Evolutionary conservation across 2,329 filamentous ascomycete genomes (phyloP).

Genomic region (Colletotrichum ledebouriae): DNA sequence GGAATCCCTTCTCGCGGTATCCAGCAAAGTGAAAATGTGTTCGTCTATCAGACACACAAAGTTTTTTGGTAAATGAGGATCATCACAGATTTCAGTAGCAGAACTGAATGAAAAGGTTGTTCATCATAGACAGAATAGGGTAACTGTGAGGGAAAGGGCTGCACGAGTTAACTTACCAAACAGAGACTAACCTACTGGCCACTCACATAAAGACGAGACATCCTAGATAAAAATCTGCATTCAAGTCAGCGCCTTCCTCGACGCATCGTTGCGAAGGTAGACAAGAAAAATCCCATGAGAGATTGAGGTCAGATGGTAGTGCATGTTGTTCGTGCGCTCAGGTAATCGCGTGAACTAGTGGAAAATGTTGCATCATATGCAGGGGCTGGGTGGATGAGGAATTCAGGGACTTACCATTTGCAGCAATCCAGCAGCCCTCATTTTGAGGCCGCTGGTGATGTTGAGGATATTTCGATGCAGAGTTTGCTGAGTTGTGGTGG

Average conservation of each 20-base stretch:
- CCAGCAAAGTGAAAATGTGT: slow-evolving; percentile 22
- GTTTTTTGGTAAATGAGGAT: slow-evolving; percentile 75
- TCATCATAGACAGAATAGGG: slow-evolving; percentile 70
- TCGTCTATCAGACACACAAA: slow-evolving; percentile 66
- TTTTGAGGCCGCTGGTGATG: not conserved
- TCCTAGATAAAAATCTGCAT: not conserved
- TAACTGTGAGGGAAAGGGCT: not conserved
- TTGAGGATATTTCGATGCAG: not conserved
- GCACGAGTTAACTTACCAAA: not conserved
- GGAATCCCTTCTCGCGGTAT: not conserved
- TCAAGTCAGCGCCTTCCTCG: slow-evolving; percentile 5
- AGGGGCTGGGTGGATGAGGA: slow-evolving; percentile 26
- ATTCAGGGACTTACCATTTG: slow-evolving; percentile 45
- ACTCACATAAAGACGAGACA: not conserved
- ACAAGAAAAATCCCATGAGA: not conserved
- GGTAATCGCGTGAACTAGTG: slow-evolving; percentile 72
- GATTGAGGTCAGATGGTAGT: slow-evolving; percentile 78
- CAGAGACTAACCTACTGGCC: not conserved
- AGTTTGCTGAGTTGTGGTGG: not conserved
- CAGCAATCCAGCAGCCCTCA: no score
- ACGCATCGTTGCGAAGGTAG: not conserved
- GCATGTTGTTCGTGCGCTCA: slow-evolving; percentile 78
- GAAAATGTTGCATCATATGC: slow-evolving; percentile 65
- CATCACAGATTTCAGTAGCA: slow-evolving; percentile 81
- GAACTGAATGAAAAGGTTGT: slow-evolving; percentile 75